Evolutionary conservation across 345 rosid species (phyloP), one percentile per base, ranked within the genome.

Genomic region (Aethionema arabicum): DNA sequence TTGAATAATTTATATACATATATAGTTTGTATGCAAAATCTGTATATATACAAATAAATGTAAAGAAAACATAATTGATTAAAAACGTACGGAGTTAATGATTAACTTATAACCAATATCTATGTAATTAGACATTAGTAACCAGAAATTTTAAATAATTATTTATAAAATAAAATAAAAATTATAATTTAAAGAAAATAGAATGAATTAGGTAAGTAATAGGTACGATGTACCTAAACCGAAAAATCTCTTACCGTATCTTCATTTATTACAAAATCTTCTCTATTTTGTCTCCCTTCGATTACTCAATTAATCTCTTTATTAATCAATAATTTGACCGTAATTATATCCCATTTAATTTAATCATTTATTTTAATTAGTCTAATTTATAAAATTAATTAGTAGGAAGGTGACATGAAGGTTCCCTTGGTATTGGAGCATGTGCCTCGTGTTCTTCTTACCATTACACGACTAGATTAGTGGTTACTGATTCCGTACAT

Each of bases 171-270:
- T 52, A 42, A 21, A 38, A 5, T 11, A 16, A n/a, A 21, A 33
- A 47, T 4, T 4, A 30, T 39, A 31, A 41, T 2, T 33, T 37
- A 49, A 27, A 15, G 43, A 27, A 60, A 36, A 2, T 36, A 68
- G 61, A 45, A 37, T 6, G 56, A 60, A 56, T 31, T 50, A n/a
- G 76, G 58, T 72, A 30, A 78, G 67, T 51, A 72, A 73, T 64
- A 60, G 80, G 86, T 78, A 83, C 84, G 77, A 67, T 71, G 91
- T 79, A 83, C 81, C 72, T 65, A 78, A 61, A 81, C 71, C 77
- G 55, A 72, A 81, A 77, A 67, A 70, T 66, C 72, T 68, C 61
- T 55, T 36, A 54, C 29, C 74, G 56, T 77, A 71, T 73, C 81
- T 70, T 30, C 72, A 66, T 50, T 78, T 33, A 64, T 44, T 45